Percentiles rank a stretch among this genome's conserved stretches.
Evolutionary conservation across 805 yeast species (phyloP).

Genomic region (Sugiyamaella smithiae): DNA sequence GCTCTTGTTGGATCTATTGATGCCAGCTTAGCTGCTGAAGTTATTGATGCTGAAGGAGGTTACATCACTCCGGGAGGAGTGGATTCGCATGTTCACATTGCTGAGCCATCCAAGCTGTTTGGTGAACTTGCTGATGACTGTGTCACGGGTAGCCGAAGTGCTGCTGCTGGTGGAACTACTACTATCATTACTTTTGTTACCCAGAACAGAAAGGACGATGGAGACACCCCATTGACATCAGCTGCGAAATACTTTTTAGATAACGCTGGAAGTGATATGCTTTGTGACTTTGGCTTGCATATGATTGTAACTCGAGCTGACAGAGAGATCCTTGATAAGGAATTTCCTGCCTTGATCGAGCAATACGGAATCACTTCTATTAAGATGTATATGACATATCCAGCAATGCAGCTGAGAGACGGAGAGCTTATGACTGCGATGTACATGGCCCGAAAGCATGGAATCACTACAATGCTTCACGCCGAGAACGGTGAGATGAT

Average conservation of each 20-base stretch:
- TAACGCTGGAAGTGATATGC: constrained; percentile 30
- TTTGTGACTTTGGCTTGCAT: constrained; percentile 46
- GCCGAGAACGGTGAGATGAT: constrained; percentile 10
- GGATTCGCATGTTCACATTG: constrained; percentile 46
- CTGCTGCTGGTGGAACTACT: constrained; percentile 47
- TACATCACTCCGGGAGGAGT: constrained; percentile 47
- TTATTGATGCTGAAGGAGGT: constrained; percentile 42
- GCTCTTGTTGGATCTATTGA: constrained; percentile 32
- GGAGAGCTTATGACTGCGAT: constrained; percentile 41
- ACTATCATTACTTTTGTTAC: constrained; percentile 43
- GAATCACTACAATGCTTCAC: constrained; percentile 5
- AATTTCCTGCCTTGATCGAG: constrained; percentile 34
- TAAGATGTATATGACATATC: constrained; percentile 48
- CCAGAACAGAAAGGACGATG: constrained; percentile 24
- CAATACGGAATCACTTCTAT: constrained; percentile 40
- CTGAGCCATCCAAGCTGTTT: constrained; percentile 38
- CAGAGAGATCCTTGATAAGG: constrained; percentile 24
- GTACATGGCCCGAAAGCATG: constrained; percentile 9
- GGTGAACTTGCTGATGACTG: constrained; percentile 37
- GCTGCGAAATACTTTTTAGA: constrained; percentile 1
- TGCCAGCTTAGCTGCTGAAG: constrained; percentile 8
- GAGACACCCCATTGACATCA: background rate
- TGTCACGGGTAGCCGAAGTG: constrained; percentile 40
- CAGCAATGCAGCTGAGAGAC: constrained; percentile 41
- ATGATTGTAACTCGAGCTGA: constrained; percentile 37